These are phyloP conservation scores for Trichoderma asperellum DNA, from an alignment of 2,329 filamentous ascomycete genomes.

Conservation along the genomic window DNA sequence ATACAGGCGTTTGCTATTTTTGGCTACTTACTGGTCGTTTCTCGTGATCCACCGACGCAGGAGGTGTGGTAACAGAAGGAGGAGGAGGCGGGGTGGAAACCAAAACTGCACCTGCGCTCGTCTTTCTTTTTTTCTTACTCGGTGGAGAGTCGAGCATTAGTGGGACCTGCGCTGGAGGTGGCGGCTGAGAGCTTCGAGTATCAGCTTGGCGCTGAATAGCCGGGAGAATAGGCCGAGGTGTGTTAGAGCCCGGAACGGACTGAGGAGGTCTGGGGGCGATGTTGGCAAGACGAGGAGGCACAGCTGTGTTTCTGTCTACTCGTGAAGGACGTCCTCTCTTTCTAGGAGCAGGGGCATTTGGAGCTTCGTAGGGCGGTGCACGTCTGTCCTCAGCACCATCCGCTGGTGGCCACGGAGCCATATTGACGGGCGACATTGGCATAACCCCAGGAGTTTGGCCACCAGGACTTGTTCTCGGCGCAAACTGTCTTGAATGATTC, in stretches of 20 bases:
- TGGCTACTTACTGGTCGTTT: constrained; percentile 20
- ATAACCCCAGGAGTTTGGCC: constrained; percentile 1
- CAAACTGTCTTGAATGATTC: constrained; percentile 18
- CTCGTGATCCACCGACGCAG: neutral
- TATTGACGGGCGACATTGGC: constrained; percentile 26
- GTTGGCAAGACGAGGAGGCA: constrained; percentile 41
- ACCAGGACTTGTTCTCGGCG: constrained; percentile 15
- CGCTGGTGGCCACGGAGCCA: constrained; percentile 35
- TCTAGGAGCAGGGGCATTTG: constrained; percentile 17
- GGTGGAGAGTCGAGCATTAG: constrained; percentile 10
- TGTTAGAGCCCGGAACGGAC: constrained; percentile 24
- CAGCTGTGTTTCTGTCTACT: constrained; percentile 46
- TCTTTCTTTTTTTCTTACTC: constrained; percentile 19
- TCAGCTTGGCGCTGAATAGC: neutral
- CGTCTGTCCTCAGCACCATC: constrained; percentile 28
- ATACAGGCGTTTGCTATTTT: neutral
- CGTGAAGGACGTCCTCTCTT: constrained; percentile 53
- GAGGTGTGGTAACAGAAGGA: neutral
- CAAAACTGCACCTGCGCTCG: constrained; percentile 1
- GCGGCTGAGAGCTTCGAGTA: constrained; percentile 1
- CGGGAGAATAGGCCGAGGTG: constrained; percentile 29
- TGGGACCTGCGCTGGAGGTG: neutral
- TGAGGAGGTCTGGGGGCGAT: constrained; percentile 39
- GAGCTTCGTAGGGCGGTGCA: constrained; percentile 24
- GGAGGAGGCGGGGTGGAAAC: constrained; percentile 10